These are phyloP conservation scores for Lactarius sp. DNA, from an alignment of 768 basidiomycete species.

Conservation along the genomic window DNA sequence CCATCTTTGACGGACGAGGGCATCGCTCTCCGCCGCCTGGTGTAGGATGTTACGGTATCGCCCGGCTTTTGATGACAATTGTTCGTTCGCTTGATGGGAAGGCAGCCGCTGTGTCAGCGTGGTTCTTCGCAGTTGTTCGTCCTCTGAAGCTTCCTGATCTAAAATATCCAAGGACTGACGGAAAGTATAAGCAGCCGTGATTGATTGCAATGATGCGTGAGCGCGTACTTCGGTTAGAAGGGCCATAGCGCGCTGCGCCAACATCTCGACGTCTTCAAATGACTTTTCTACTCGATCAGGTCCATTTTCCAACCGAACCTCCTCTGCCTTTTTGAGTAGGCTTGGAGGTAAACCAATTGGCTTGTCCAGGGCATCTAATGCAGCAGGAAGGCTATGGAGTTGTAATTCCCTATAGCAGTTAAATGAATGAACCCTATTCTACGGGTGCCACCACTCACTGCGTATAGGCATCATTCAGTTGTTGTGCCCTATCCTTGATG, in stretches of 20 bases:
- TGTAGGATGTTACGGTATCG: constrained; percentile 68
- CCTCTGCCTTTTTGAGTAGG: constrained; percentile 77
- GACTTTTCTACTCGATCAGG: constrained; percentile 63
- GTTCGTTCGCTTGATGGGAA: constrained; percentile 75
- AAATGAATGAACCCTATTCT: neutral
- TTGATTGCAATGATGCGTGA: neutral
- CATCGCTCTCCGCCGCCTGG: constrained; percentile 73
- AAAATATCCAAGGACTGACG: constrained; percentile 79
- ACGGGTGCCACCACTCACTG: constrained; percentile 37
- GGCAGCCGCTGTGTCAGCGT: constrained; percentile 47
- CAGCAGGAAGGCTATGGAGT: constrained; percentile 72
- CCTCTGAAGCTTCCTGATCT: constrained; percentile 86
- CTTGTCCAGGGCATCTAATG: constrained; percentile 82
- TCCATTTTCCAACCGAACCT: constrained; percentile 76
- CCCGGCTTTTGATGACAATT: constrained; percentile 63
- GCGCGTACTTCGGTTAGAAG: constrained; percentile 67
- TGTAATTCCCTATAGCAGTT: constrained; percentile 50
- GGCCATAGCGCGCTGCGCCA: constrained; percentile 55
- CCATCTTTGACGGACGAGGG: constrained; percentile 76
- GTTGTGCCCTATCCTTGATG: constrained; percentile 53
- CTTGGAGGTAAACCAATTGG: constrained; percentile 88
- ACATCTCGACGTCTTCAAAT: constrained; percentile 64
- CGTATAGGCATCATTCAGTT: constrained; percentile 56
- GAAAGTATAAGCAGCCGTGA: neutral
- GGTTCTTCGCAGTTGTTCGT: constrained; percentile 61